Conservation (phyloP, 1,139 yeast genomes). For the Williopsis jadinii region DNA sequence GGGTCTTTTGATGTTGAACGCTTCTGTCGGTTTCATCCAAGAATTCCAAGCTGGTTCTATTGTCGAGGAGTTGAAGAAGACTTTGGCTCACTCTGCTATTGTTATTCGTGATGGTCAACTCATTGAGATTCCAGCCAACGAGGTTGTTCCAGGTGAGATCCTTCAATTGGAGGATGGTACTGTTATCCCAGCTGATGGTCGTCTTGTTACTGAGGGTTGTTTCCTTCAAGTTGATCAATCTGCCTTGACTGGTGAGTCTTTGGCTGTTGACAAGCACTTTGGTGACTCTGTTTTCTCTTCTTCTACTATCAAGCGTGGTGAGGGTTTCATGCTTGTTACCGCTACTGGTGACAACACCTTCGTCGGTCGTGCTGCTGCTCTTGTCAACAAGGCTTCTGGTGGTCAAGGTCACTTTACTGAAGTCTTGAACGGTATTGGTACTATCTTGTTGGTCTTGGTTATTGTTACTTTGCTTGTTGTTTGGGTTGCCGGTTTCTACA, state of each 20-base stretch:
- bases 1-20: constrained; percentile 83
- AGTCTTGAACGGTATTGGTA: constrained; percentile 97
- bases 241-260: constrained; percentile 96
- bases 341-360: constrained; percentile 93
- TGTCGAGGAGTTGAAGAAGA: constrained; percentile 91
- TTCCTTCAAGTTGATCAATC: constrained; percentile 95
- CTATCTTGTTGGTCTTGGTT: constrained; percentile 82
- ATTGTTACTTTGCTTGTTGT: constrained; percentile 82
- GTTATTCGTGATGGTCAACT: constrained; percentile 81
- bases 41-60: constrained; percentile 97
- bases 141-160: constrained; percentile 90
- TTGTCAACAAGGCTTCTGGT: constrained; percentile 91
- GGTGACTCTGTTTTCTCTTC: constrained; percentile 92
- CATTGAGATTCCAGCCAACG: constrained; percentile 69
- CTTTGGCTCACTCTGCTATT: constrained; percentile 82
- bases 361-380: constrained; percentile 95
- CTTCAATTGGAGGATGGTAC: constrained; percentile 91
- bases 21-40: constrained; percentile 93
- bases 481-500: constrained; percentile 94
- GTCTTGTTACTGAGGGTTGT: constrained; percentile 82
- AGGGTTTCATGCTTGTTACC: constrained; percentile 90
- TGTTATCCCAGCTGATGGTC: constrained; percentile 94
- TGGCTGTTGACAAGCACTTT: constrained; percentile 87
- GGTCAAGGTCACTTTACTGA: constrained; percentile 97
- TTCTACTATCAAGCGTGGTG: constrained; percentile 96